Base-by-base conservation (phyloP, 257 asterid genomes). In the Sherardia arvensis region DNA sequence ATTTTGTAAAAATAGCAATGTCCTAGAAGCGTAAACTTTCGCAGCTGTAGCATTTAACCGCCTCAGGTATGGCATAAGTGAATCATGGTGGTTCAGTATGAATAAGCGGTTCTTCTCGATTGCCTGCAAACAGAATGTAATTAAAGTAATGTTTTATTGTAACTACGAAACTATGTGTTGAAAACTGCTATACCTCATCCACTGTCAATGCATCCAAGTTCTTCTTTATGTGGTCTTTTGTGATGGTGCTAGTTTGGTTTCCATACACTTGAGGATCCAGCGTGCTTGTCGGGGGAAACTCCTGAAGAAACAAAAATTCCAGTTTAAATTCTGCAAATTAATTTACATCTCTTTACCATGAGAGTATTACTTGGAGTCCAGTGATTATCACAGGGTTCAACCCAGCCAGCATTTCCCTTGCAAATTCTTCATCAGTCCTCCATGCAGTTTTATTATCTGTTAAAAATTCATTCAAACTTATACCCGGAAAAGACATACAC, bases 381-480 rank as follows among this genome's bases (percentile, higher is more conserved):
- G 78, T 66, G 67, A 88, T 79, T 23, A 79, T 73, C 68, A 84
- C 79, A 63, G 96, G 96, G 75, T 84, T 84, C 65, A 82, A 53
- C 66, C 95, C 96, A 20, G 95, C 96, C 66, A 86, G 74, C 92
- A 81, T 84, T 77, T 88, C 93, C 75, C 92, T 81, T 43, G 83
- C 87, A 66, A 86, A 88, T 74, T 86, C 95, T 69, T 82, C 90
- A 62, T 88, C 93, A 9, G 95, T 69, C 74, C 85, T 79, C 96
- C 95, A 88, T 23, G 90, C 90, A 22, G 77, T 70, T 74, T 77
- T 75, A 60, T 81, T 81, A 51, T 76, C 96, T 88, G 81, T 34
- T 71, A 36, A 49, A 53, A 51, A 36, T n/a, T 18, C 45, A 57
- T 36, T 59, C 4, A 59, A 57, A 55, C 51, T 21, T 36, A 47